phyloP scores from a whole-genome alignment of 208 protist species.

The Trypanosoma scelopori region DNA sequence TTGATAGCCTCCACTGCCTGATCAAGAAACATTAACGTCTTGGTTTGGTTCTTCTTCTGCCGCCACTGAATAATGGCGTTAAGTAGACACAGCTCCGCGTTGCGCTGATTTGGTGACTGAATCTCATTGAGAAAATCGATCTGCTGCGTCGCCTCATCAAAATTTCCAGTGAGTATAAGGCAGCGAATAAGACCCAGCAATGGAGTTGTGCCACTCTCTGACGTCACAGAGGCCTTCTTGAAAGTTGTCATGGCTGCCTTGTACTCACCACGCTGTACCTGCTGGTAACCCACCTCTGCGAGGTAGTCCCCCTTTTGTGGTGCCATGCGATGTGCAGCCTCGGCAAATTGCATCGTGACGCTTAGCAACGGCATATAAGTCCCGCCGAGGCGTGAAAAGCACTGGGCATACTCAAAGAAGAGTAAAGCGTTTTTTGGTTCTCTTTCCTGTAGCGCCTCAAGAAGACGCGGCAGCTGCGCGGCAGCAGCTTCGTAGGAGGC shows the following conservation, averaged over 20 bases:
- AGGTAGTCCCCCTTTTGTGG: constrained; percentile 77
- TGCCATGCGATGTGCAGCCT: constrained; percentile 55
- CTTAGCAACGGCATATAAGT: constrained; percentile 53
- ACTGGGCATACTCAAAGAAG: constrained; percentile 64
- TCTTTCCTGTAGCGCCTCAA: constrained; percentile 51
- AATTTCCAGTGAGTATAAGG: constrained; percentile 55
- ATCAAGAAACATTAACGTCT: constrained; percentile 64
- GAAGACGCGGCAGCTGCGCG: constrained; percentile 56
- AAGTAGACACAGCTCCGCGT: constrained; percentile 78
- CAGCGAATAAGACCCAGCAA: constrained; percentile 76
- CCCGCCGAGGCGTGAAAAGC: constrained; percentile 72
- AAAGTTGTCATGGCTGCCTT: constrained; percentile 67
- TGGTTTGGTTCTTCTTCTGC: constrained; percentile 57
- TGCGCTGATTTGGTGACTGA: constrained; percentile 67
- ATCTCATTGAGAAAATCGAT: constrained; percentile 89
- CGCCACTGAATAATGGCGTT: constrained; percentile 80
- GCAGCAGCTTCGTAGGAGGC: constrained; percentile 56
- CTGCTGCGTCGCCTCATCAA: constrained; percentile 86
- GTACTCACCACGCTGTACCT: constrained; percentile 74
- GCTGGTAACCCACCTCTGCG: constrained; percentile 77
- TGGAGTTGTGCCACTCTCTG: constrained; percentile 71
- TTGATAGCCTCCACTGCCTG: constrained; percentile 78
- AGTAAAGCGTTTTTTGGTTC: constrained; percentile 85
- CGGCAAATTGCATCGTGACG: constrained; percentile 68
- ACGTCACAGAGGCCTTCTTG: constrained; percentile 66